These are phyloP conservation scores for Golubevia pallescens DNA, from an alignment of 1,284 basidiomycete species.

Conservation along the genomic window DNA sequence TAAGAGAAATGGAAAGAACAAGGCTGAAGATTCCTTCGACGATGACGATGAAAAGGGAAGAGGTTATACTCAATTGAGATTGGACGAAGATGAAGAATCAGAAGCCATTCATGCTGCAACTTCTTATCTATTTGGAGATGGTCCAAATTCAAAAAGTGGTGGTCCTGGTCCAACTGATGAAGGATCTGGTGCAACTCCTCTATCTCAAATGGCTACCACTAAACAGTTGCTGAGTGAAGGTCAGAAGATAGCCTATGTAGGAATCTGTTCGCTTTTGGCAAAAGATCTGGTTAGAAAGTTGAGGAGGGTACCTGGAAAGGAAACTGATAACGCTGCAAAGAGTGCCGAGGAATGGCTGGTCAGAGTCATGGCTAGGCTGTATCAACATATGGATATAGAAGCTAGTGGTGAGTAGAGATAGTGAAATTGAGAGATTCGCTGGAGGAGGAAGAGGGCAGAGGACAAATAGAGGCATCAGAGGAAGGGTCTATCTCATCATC, in stretches of 20 bases:
- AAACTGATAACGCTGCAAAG: conserved; percentile 25
- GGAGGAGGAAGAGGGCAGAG: background rate
- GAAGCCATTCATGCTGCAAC: conserved; percentile 56
- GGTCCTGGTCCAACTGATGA: conserved; percentile 21
- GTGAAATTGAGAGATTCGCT: background rate
- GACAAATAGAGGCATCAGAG: background rate
- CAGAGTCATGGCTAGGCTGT: conserved; percentile 59
- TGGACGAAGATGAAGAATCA: conserved; percentile 60
- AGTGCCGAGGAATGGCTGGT: conserved; percentile 51
- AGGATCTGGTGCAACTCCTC: conserved; percentile 35
- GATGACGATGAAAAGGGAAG: conserved; percentile 27
- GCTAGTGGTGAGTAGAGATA: conserved; percentile 22
- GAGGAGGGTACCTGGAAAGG: conserved; percentile 36
- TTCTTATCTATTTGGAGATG: conserved; percentile 57
- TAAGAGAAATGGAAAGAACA: background rate
- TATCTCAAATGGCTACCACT: conserved; percentile 60
- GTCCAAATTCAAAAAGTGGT: conserved; percentile 30
- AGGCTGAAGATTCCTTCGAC: conserved; percentile 2
- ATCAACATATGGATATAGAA: conserved; percentile 63
- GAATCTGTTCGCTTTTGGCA: conserved; percentile 52
- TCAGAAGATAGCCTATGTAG: conserved; percentile 62
- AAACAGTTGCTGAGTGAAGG: conserved; percentile 56
- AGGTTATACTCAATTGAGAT: conserved; percentile 59
- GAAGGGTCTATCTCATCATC: background rate
- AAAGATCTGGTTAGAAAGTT: conserved; percentile 42